These are phyloP conservation scores for Plectosphaerella cucumerina DNA, from an alignment of 2,329 filamentous ascomycete species.

Conservation along the genomic window DNA sequence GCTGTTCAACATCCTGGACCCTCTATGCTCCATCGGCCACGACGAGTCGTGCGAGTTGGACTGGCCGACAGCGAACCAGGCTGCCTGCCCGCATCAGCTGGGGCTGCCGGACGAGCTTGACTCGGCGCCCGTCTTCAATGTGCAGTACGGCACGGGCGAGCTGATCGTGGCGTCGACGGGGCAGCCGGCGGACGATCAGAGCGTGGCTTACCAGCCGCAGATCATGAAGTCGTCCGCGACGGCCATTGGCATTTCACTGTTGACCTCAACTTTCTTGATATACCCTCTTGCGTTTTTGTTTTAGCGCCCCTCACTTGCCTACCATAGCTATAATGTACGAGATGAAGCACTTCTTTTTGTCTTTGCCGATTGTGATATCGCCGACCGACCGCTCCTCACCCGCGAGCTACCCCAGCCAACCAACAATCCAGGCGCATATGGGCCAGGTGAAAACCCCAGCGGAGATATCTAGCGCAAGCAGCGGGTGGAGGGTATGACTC, in stretches of 20 bases:
- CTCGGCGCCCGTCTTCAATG: slow-evolving; percentile 38
- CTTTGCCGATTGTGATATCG: too few relatives aligned
- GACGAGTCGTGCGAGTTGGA: slow-evolving; percentile 43
- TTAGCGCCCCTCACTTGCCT: neutral
- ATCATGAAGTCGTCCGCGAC: neutral
- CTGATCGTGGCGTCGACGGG: slow-evolving; percentile 28
- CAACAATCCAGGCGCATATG: too few relatives aligned
- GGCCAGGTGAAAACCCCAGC: too few relatives aligned
- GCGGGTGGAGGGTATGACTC: too few relatives aligned
- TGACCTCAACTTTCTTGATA: neutral
- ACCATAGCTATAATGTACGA: too few relatives aligned
- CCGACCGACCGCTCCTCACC: too few relatives aligned
- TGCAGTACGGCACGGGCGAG: slow-evolving; percentile 40
- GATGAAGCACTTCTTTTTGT: too few relatives aligned
- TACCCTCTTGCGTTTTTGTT: neutral
- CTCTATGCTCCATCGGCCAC: slow-evolving; percentile 39
- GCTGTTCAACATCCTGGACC: slow-evolving; percentile 47
- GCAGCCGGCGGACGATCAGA: neutral
- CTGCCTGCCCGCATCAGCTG: slow-evolving; percentile 36
- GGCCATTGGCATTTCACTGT: neutral
- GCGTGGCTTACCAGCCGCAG: neutral
- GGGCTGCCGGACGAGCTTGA: slow-evolving; percentile 31
- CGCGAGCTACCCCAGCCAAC: too few relatives aligned
- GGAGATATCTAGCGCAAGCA: too few relatives aligned
- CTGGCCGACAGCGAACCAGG: slow-evolving; percentile 38